Conservation (phyloP, 2,329 filamentous ascomycete species). For the Curvularia spicifera region DNA sequence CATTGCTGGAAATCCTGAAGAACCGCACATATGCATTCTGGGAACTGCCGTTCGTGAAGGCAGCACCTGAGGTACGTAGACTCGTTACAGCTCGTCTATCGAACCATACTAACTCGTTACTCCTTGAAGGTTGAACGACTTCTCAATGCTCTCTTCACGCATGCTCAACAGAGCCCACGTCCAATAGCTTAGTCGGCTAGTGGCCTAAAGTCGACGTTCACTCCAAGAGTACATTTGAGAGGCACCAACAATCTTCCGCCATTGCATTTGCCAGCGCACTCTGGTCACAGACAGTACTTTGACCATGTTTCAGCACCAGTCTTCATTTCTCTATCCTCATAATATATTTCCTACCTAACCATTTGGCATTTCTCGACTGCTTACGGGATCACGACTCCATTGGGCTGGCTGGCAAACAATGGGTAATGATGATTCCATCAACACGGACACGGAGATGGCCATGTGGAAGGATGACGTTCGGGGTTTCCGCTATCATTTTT, state of each 20-base stretch:
- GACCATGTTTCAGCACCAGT: constrained; percentile 26
- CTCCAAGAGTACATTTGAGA: constrained; percentile 21
- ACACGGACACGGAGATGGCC: constrained; percentile 7
- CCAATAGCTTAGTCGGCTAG: constrained; percentile 37
- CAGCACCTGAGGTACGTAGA: constrained; percentile 72
- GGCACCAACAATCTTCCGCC: constrained; percentile 33
- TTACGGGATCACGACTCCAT: constrained; percentile 29
- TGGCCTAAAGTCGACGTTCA: constrained; percentile 17
- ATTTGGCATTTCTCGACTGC: constrained; percentile 21
- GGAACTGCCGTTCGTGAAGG: constrained; percentile 89
- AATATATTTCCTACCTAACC: constrained; percentile 25
- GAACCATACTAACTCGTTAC: constrained; percentile 24
- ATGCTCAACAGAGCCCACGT: constrained; percentile 56
- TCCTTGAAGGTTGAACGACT: constrained; percentile 53
- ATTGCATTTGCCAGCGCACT: constrained; percentile 45
- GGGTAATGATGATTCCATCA: constrained; percentile 25
- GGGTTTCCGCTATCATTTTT: constrained; percentile 19
- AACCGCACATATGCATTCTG: constrained; percentile 92
- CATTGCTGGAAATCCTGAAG: constrained; percentile 86
- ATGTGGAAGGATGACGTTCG: constrained; percentile 9
- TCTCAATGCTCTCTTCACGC: constrained; percentile 55
- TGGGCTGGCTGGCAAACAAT: constrained; percentile 36
- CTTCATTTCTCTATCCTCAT: constrained; percentile 23
- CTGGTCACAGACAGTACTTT: constrained; percentile 30
- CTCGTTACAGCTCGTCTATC: constrained; percentile 10